phyloP scores from a whole-genome alignment of 768 basidiomycete genomes.

The Lactarius sanguifluus region DNA sequence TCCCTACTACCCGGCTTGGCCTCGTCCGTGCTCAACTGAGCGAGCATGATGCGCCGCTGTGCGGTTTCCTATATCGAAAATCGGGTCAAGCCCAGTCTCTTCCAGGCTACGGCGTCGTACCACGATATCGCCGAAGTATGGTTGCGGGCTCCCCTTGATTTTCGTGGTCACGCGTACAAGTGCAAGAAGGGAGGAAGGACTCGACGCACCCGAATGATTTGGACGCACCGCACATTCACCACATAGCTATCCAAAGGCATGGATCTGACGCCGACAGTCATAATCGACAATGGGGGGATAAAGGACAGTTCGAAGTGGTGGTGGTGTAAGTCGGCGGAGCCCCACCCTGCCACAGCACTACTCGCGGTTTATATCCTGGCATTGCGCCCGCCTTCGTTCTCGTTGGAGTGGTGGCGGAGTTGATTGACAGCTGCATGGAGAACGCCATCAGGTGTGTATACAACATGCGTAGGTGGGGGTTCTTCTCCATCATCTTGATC shows the following conservation, averaged over 20 bases:
- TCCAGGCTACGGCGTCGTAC: neutral
- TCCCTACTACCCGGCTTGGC: slow-evolving; percentile 13
- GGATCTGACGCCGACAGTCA: neutral
- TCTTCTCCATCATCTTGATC: neutral
- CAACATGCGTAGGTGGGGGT: neutral
- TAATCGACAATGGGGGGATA: neutral
- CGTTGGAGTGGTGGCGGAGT: neutral
- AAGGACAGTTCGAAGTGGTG: too few relatives aligned
- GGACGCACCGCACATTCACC: slow-evolving; percentile 24
- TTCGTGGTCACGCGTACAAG: neutral
- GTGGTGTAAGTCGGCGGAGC: neutral
- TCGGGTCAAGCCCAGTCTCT: neutral
- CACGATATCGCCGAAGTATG: slow-evolving; percentile 21
- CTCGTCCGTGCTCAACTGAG: slow-evolving; percentile 23
- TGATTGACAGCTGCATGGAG: neutral
- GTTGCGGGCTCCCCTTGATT: slow-evolving; percentile 9
- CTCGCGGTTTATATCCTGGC: neutral
- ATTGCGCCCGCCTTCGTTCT: slow-evolving; percentile 4
- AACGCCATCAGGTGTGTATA: neutral
- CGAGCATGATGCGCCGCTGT: slow-evolving; percentile 23
- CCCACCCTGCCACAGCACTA: neutral
- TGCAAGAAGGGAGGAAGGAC: neutral
- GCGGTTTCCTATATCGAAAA: slow-evolving; percentile 19
- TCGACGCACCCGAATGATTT: slow-evolving; percentile 13
- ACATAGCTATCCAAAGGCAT: neutral